phyloP scores from a whole-genome alignment of 2,329 filamentous ascomycete species.

The Apiospora rasikravindrae region DNA sequence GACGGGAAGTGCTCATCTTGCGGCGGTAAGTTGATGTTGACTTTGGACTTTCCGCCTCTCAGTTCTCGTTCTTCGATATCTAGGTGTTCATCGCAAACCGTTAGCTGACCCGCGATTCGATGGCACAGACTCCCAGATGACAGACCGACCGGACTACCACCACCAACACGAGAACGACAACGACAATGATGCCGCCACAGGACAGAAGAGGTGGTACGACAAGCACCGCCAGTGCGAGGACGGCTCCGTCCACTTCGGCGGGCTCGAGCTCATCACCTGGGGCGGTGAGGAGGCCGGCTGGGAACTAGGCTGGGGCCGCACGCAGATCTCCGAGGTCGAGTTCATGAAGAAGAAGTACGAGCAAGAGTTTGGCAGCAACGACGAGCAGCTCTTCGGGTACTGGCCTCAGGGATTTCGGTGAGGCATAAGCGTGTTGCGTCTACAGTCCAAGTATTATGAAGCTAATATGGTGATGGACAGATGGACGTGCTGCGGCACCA shows the following conservation, averaged over 20 bases:
- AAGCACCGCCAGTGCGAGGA: slow-evolving; percentile 18
- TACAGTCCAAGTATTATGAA: no score
- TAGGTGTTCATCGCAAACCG: no score
- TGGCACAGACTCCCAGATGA: not conserved
- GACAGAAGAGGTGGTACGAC: slow-evolving; percentile 17
- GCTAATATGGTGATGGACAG: not conserved
- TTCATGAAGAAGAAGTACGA: slow-evolving; percentile 20
- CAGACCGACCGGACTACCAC: not conserved
- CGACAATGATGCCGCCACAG: not conserved
- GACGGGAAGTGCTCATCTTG: not conserved
- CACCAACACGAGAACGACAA: no score
- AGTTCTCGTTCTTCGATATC: no score
- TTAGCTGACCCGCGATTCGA: no score
- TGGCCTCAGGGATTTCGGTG: slow-evolving; percentile 18
- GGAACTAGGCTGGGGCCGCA: slow-evolving; percentile 19
- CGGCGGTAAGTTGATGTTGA: not conserved
- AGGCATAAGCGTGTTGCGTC: not conserved
- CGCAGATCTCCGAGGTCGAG: slow-evolving; percentile 8
- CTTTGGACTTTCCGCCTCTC: no score
- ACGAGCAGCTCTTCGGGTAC: slow-evolving; percentile 16
- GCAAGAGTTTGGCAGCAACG: slow-evolving; percentile 15
- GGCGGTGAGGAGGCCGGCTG: slow-evolving; percentile 4
- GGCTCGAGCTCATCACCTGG: slow-evolving; percentile 24
- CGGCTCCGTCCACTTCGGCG: slow-evolving; percentile 22
- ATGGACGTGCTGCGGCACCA: slow-evolving; percentile 23